A percentile compares a stretch with the other conserved stretches of the same genome.
These are phyloP conservation scores for Yamadazyma nakazawae DNA, from an alignment of 805 yeast species.

Conservation along the genomic window DNA sequence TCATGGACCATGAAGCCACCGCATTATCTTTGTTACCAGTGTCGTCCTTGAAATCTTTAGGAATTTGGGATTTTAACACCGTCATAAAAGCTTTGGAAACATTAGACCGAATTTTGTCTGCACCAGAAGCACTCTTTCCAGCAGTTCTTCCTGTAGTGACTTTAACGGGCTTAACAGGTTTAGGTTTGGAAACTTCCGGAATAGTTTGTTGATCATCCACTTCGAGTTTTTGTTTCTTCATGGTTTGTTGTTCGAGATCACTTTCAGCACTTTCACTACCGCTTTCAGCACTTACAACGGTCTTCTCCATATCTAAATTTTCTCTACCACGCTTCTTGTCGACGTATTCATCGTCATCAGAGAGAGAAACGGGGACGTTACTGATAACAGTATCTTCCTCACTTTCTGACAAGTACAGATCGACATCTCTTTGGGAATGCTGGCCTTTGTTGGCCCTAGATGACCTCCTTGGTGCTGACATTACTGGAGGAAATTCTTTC, in stretches of 20 bases:
- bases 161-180: neutral
- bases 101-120: conserved; percentile 40
- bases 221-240: neutral
- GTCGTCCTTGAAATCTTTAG: conserved; percentile 25
- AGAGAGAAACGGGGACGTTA: neutral
- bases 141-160: neutral
- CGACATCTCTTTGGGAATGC: conserved; percentile 26
- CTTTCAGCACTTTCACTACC: neutral
- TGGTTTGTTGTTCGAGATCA: neutral
- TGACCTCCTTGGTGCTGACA: conserved; percentile 27
- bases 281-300: neutral
- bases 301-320: neutral
- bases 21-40: conserved; percentile 26
- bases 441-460: conserved; percentile 39
- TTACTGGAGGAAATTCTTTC: neutral
- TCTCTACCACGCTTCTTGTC: neutral
- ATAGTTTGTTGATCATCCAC: neutral
- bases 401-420: conserved; percentile 5
- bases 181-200: neutral
- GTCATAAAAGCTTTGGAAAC: conserved; percentile 52
- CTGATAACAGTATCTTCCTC: conserved; percentile 9
- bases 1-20: conserved; percentile 45
- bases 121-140: neutral
- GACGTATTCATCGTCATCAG: conserved; percentile 7
- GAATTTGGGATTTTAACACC: conserved; percentile 41